Percentiles rank a stretch among this genome's conserved stretches.
Conservation (phyloP, 2,329 filamentous ascomycete genomes). For the Stemphylium lycopersici region DNA sequence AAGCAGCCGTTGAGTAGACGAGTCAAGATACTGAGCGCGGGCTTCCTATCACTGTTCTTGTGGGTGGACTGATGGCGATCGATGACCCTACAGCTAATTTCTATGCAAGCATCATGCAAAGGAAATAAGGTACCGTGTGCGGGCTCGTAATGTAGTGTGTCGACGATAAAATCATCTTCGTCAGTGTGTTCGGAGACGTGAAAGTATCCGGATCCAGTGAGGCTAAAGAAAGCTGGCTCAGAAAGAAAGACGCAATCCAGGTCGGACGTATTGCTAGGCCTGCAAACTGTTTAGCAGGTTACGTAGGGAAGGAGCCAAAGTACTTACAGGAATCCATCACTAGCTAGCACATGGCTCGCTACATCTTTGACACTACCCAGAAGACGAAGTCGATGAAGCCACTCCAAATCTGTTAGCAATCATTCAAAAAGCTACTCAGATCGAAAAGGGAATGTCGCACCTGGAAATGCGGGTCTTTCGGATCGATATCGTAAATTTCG, state of each 20-base stretch:
- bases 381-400: conserved; percentile 31
- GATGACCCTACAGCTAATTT: conserved; percentile 26
- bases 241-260: conserved; percentile 26
- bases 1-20: conserved; percentile 21
- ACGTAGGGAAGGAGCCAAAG: neutral
- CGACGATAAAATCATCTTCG: conserved; percentile 18
- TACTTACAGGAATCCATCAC: conserved; percentile 10
- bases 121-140: conserved; percentile 28
- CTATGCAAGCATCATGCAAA: conserved; percentile 32
- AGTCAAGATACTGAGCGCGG: conserved; percentile 16
- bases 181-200: conserved; percentile 18
- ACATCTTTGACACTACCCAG: conserved; percentile 22
- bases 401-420: conserved; percentile 18
- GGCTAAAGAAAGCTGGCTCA: conserved; percentile 19
- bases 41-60: neutral
- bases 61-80: conserved; percentile 5
- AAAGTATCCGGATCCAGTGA: conserved; percentile 21
- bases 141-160: conserved; percentile 17
- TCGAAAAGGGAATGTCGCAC: conserved; percentile 8
- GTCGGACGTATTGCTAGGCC: conserved; percentile 15
- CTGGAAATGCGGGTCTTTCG: conserved; percentile 24
- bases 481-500: conserved; percentile 28
- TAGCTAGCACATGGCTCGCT: conserved; percentile 15
- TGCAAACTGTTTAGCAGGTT: neutral
- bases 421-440: neutral